phyloP scores from a whole-genome alignment of 1,284 basidiomycete species.

The Lentinus polychrous region DNA sequence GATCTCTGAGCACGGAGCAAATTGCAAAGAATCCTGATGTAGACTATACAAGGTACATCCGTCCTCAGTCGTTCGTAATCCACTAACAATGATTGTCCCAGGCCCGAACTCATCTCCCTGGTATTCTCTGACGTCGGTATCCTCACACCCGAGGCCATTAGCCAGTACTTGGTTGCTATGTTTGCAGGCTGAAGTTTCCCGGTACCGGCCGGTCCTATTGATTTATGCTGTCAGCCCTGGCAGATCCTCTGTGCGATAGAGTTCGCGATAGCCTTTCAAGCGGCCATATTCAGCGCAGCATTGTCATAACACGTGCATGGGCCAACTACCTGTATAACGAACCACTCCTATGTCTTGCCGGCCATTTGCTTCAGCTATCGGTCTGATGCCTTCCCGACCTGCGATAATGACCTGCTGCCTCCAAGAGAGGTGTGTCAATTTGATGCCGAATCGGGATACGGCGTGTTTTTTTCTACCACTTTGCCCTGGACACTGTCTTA shows the following conservation, averaged over 20 bases:
- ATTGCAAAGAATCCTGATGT: slow-evolving; percentile 74
- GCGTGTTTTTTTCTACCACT: not conserved
- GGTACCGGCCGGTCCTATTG: slow-evolving; percentile 14
- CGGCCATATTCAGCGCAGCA: slow-evolving; percentile 9
- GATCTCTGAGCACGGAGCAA: slow-evolving; percentile 64
- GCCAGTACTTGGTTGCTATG: slow-evolving; percentile 87
- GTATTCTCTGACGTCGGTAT: slow-evolving; percentile 91
- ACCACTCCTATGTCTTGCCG: no score
- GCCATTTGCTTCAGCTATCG: no score
- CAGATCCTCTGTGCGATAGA: slow-evolving; percentile 26
- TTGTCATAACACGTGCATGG: no score
- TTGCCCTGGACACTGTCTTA: not conserved
- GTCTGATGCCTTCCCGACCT: no score
- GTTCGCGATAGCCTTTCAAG: slow-evolving; percentile 33
- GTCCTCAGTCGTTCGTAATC: slow-evolving; percentile 3
- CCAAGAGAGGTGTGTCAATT: not conserved
- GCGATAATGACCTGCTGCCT: not conserved
- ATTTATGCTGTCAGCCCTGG: slow-evolving; percentile 5
- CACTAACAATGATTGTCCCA: slow-evolving; percentile 22
- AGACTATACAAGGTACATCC: slow-evolving; percentile 69
- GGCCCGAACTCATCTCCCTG: slow-evolving; percentile 82
- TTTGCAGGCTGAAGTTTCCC: slow-evolving; percentile 56
- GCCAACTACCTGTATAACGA: no score
- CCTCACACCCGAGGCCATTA: slow-evolving; percentile 71
- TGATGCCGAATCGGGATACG: not conserved